phyloP scores from a whole-genome alignment of 495 filamentous ascomycete genomes.

The Thozetella sp. region DNA sequence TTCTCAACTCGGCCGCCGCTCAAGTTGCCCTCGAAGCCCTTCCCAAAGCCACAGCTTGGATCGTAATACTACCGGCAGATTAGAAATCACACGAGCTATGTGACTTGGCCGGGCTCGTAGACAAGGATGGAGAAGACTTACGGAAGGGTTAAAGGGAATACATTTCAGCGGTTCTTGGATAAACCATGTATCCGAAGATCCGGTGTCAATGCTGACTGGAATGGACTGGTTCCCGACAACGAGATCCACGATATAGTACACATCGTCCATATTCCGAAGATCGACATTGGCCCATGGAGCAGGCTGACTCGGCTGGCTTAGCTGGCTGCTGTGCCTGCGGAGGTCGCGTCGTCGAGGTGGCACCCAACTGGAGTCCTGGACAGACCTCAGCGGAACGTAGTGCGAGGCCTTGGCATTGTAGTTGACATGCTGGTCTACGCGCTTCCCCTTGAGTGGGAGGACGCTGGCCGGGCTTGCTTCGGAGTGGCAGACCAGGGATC shows the following conservation, averaged over 20 bases:
- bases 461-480: not conserved
- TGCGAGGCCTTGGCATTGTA: not conserved
- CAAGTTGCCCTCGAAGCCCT: conserved; percentile 37
- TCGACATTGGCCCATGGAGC: conserved; percentile 3
- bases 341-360: not conserved
- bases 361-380: not conserved
- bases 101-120: not conserved
- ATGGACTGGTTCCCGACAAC: conserved; percentile 44
- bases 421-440: not conserved
- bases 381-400: not conserved
- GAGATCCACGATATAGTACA: conserved; percentile 37
- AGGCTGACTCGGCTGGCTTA: not conserved
- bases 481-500: not conserved
- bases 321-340: no score
- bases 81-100: not conserved
- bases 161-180: conserved; percentile 49
- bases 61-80: conserved; percentile 12
- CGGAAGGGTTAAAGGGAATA: conserved; percentile 24
- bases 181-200: conserved; percentile 65
- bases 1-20: conserved; percentile 42
- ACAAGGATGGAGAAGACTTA: not conserved
- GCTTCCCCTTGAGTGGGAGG: not conserved
- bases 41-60: conserved; percentile 48
- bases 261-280: conserved; percentile 25
- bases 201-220: conserved; percentile 60